Percentiles rank a stretch among this genome's conserved stretches.
phyloP scores from a whole-genome alignment of 345 rosid species.

The Aquilaria sinensis region DNA sequence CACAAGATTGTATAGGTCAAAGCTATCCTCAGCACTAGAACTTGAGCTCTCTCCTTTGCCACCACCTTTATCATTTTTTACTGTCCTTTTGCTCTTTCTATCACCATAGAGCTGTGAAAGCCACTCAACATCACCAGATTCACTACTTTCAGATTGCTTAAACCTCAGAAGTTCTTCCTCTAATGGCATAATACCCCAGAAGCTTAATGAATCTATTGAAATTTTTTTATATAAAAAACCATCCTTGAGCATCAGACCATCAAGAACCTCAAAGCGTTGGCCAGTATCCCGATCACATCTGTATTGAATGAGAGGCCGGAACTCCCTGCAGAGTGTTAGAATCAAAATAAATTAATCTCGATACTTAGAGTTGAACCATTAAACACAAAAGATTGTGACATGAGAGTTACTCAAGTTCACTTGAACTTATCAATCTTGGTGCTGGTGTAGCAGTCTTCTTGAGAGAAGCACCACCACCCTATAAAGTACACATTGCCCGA shows the following conservation, averaged over 20 bases:
- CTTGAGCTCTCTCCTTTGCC: constrained; percentile 72
- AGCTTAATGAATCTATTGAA: constrained; percentile 65
- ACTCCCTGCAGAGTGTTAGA: constrained; percentile 48
- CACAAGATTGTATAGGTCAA: constrained; percentile 61
- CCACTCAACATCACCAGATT: constrained; percentile 75
- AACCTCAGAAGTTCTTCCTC: constrained; percentile 85
- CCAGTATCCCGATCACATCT: constrained; percentile 91
- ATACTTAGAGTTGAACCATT: background rate
- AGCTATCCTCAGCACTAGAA: constrained; percentile 32
- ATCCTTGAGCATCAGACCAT: constrained; percentile 83
- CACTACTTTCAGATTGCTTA: constrained; percentile 49
- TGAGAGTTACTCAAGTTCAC: constrained; percentile 78
- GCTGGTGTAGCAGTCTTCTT: constrained; percentile 55
- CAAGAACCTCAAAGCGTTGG: constrained; percentile 57
- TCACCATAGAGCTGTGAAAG: constrained; percentile 84
- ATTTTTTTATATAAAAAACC: constrained; percentile 80
- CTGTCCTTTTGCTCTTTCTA: constrained; percentile 43
- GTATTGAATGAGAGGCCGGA: constrained; percentile 72
- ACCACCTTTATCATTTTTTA: constrained; percentile 42
- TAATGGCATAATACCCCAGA: constrained; percentile 60
- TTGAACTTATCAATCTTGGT: constrained; percentile 79
- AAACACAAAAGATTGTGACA: constrained; percentile 14
- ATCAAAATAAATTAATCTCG: constrained; percentile 3
- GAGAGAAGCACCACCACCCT: constrained; percentile 73
- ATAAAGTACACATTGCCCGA: constrained; percentile 6